phyloP scores from a whole-genome alignment of 2,329 filamentous ascomycete species.

The Aspergillus eucalypticola region DNA sequence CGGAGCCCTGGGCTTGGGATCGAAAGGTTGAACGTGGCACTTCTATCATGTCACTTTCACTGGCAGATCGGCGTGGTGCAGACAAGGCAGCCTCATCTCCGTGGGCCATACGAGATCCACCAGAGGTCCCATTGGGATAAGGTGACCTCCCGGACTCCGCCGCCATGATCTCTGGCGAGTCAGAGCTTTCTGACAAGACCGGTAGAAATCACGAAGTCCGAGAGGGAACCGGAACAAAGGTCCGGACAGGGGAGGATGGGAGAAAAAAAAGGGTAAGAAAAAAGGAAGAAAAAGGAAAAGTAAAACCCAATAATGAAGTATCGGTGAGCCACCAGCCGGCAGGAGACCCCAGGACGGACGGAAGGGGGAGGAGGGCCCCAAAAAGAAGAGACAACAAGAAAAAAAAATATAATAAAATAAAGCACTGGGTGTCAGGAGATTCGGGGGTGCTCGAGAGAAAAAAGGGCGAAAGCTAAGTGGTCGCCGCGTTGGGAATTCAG shows the following conservation, averaged over 20 bases:
- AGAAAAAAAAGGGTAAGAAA: constrained; percentile 8
- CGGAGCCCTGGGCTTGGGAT: constrained; percentile 26
- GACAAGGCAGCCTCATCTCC: constrained; percentile 29
- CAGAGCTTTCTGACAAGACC: constrained; percentile 30
- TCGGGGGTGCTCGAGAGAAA: constrained; percentile 10
- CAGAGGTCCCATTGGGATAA: constrained; percentile 33
- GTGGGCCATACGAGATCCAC: constrained; percentile 31
- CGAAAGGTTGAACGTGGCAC: constrained; percentile 29
- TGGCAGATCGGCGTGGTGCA: constrained; percentile 29
- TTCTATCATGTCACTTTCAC: constrained; percentile 33
- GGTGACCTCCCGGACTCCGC: constrained; percentile 41
- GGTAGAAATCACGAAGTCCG: constrained; percentile 38
- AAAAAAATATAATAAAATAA: too few species aligned
- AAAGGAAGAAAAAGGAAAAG: constrained; percentile 7
- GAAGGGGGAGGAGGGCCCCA: constrained; percentile 7
- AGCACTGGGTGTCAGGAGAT: constrained; percentile 20
- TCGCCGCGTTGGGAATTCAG: constrained; percentile 12
- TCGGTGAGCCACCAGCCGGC: constrained; percentile 14
- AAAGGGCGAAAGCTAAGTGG: constrained; percentile 21
- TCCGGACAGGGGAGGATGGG: constrained; percentile 3
- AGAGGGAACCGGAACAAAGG: constrained; percentile 31
- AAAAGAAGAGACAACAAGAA: constrained; percentile 1
- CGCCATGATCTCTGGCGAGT: constrained; percentile 34
- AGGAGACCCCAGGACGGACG: constrained; percentile 13
- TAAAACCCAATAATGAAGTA: constrained; percentile 15